Base-by-base conservation (phyloP, 352 stramenopile genomes). In the Phytophthora quininea region DNA sequence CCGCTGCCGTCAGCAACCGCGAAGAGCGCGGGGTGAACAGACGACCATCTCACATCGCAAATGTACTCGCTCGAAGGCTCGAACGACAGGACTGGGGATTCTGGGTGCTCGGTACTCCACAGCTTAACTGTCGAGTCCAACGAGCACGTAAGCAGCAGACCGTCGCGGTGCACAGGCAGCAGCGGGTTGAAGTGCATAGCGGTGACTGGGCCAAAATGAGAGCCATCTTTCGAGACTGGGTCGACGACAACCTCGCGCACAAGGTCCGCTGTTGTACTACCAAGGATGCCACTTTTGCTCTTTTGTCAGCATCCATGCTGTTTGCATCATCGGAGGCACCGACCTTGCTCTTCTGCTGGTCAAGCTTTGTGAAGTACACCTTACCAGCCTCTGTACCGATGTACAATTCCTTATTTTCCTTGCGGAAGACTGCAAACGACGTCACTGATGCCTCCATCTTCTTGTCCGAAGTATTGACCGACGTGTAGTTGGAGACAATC, bases 11-110 rank as follows among this genome's bases (percentile, higher is more conserved):
- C 89, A 30, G 88, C 88, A 29, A 94, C 88, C 2, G 86, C 86
- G 74, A 97, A 96, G 8, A 97, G 62, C 14, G 88, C 80, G 4
- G 88, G 87, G 47, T 96, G 84, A 12, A 88, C 64, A 3, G 86
- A 79, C 7, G 88, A 95, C 90, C 88, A 97, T 71, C 84, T 76
- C 27, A 95, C 89, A 58, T 97, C 90, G 56, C 88, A 95, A 42
- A 97, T 85, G 67, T 97, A 96, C 62, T 97, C 90, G 29, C 83
- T 94, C 8, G 88, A 96, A 14, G 84, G 84, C 69, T 97, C 88
- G 45, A 96, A 96, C 42, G 84, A 92, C 27, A 93, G 77, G 29
- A 95, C 71, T 1, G 88, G 84, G 19, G 62, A 73, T 31, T 93
- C 71, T 10, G 84, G 82, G 50, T 89, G 80, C 67, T 95, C 86